A percentile compares a stretch with the other conserved stretches of the same genome.
Evolutionary conservation across 768 basidiomycete genomes (phyloP).

Genomic region (Russula abietina): DNA sequence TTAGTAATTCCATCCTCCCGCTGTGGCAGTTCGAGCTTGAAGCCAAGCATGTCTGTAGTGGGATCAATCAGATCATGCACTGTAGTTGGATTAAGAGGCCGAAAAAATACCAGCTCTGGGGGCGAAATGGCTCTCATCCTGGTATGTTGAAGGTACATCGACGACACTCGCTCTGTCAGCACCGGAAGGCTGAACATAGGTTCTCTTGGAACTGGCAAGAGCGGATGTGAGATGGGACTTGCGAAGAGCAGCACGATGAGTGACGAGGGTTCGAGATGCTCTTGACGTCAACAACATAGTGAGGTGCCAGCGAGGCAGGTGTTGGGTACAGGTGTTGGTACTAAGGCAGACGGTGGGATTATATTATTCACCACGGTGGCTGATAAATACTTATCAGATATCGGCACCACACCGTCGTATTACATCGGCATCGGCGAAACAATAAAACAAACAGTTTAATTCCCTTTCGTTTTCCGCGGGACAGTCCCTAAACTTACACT

Average conservation of each 20-base stretch:
- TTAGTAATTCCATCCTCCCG: constrained; percentile 52
- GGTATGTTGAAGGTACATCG: constrained; percentile 69
- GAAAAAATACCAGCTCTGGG: constrained; percentile 55
- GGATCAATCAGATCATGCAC: constrained; percentile 9
- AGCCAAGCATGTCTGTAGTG: constrained; percentile 78
- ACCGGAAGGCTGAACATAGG: constrained; percentile 75
- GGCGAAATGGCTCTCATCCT: constrained; percentile 61
- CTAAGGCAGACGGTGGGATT: too few species aligned
- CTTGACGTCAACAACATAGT: constrained; percentile 59
- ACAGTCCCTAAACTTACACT: constrained; percentile 6
- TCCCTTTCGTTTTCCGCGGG: background rate
- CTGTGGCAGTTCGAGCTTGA: constrained; percentile 63
- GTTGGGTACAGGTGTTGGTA: too few species aligned
- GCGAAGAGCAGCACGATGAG: constrained; percentile 29
- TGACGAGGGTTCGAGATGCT: constrained; percentile 38
- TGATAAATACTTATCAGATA: constrained; percentile 24
- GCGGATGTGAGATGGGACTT: constrained; percentile 26
- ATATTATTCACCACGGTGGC: background rate
- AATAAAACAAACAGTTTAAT: background rate
- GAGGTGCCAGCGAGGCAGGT: background rate
- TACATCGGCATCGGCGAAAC: background rate
- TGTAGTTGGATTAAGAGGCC: background rate
- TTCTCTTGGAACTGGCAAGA: constrained; percentile 35
- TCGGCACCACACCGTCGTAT: background rate
- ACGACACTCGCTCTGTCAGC: constrained; percentile 80